Evolutionary conservation across 176 grass and related monocot species (phyloP).

Genomic region (Eleusine coracana): DNA sequence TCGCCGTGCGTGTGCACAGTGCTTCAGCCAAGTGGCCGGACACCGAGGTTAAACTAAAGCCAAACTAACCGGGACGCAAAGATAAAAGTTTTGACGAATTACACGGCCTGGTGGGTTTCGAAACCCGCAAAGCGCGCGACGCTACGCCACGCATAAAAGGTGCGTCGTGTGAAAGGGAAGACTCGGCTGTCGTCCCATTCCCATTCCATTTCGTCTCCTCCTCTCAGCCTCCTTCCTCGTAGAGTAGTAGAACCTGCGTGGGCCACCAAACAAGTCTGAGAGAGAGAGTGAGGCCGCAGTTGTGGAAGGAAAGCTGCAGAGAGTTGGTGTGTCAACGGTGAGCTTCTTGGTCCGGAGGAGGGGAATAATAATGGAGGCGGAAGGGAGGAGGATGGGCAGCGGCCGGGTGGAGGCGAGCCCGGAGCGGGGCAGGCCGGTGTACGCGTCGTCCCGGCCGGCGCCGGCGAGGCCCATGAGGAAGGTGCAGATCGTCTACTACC

Average conservation of each 20-base stretch:
- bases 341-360: background rate
- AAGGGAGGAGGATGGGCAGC: slow-evolving; percentile 51
- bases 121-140: slow-evolving; percentile 44
- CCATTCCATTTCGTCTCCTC: background rate
- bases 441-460: slow-evolving; percentile 50
- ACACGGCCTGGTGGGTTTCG: background rate
- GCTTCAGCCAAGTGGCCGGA: background rate
- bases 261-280: background rate
- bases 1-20: slow-evolving; percentile 8
- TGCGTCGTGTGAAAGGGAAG: background rate
- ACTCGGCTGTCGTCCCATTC: slow-evolving; percentile 33
- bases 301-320: background rate
- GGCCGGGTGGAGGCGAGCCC: slow-evolving; percentile 67
- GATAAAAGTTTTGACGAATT: background rate
- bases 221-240: background rate
- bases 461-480: slow-evolving; percentile 60
- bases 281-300: background rate
- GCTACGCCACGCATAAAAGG: slow-evolving; percentile 34
- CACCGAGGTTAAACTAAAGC: background rate
- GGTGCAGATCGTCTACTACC: slow-evolving; percentile 96
- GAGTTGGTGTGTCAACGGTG: background rate
- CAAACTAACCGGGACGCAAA: background rate
- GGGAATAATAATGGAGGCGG: slow-evolving; percentile 50
- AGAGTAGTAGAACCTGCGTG: background rate
- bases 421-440: slow-evolving; percentile 54